A percentile compares a stretch with the other conserved stretches of the same genome.
phyloP scores from a whole-genome alignment of 2,329 filamentous ascomycete genomes.

The Penicillium nordicum region DNA sequence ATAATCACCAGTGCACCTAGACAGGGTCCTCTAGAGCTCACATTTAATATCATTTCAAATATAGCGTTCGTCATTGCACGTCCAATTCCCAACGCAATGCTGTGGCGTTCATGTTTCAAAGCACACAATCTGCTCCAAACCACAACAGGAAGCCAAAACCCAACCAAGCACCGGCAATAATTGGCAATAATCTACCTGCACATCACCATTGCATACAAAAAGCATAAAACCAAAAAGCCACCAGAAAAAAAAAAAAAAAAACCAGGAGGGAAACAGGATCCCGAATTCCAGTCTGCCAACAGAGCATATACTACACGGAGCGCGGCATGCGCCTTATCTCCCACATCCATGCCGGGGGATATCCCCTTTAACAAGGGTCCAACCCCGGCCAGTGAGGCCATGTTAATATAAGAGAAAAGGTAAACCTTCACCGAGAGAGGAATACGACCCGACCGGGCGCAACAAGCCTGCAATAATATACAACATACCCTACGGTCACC shows the following conservation, averaged over 20 bases:
- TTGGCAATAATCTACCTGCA: neutral
- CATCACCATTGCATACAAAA: neutral
- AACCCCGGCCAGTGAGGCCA: neutral
- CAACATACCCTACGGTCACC: neutral
- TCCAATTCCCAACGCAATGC: neutral
- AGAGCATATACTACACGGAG: neutral
- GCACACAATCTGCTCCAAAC: neutral
- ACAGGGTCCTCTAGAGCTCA: neutral
- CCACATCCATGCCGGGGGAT: neutral
- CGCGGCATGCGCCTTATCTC: neutral
- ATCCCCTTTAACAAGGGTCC: neutral
- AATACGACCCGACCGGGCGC: slow-evolving; percentile 7
- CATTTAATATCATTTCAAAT: neutral
- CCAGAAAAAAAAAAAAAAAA: too few species aligned
- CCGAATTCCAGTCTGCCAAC: neutral
- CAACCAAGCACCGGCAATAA: neutral
- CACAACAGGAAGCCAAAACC: neutral
- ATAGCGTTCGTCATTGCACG: neutral
- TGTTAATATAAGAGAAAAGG: neutral
- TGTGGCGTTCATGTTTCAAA: neutral
- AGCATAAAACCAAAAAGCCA: neutral
- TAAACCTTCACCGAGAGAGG: neutral
- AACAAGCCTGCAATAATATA: neutral
- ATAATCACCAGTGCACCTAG: neutral
- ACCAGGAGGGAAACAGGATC: neutral